Evolutionary conservation across 176 grass and related monocot genomes (phyloP).

Genomic region (Oryza punctata): DNA sequence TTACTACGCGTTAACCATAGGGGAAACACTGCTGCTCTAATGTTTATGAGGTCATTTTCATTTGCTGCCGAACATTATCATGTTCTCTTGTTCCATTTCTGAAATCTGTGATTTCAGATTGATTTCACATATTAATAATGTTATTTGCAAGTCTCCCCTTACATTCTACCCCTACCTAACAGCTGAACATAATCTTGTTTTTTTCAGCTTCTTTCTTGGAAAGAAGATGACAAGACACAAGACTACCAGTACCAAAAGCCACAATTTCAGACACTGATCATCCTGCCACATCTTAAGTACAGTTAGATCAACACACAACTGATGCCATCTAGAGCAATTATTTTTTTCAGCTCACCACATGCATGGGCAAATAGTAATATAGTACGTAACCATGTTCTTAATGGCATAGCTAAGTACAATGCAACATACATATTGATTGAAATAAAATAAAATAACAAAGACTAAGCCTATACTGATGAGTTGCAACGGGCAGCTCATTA

Average conservation of each 20-base stretch:
- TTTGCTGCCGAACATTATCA: slow-evolving; percentile 5
- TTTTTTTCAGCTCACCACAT: slow-evolving; percentile 13
- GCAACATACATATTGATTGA: not conserved
- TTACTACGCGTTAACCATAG: too few species aligned
- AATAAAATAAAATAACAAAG: not conserved
- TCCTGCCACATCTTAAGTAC: not conserved
- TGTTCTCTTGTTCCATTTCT: not conserved
- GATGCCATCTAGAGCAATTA: not conserved
- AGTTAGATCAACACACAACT: not conserved
- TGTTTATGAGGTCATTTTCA: too few species aligned
- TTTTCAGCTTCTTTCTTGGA: not conserved
- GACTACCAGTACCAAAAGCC: not conserved
- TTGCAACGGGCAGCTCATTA: not conserved
- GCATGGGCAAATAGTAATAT: not conserved
- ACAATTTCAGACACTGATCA: not conserved
- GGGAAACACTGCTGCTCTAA: not conserved
- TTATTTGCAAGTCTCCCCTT: not conserved
- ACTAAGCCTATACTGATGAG: not conserved
- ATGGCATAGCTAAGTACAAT: slow-evolving; percentile 4
- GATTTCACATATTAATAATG: not conserved
- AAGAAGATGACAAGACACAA: not conserved
- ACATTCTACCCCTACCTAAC: not conserved
- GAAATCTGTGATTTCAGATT: not conserved
- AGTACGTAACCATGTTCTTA: not conserved
- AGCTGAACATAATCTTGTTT: not conserved